Evolutionary conservation across 441 rosid genomes (phyloP), one percentile per base, ranked within the genome.

Genomic region (Adansonia rubrostipa): DNA sequence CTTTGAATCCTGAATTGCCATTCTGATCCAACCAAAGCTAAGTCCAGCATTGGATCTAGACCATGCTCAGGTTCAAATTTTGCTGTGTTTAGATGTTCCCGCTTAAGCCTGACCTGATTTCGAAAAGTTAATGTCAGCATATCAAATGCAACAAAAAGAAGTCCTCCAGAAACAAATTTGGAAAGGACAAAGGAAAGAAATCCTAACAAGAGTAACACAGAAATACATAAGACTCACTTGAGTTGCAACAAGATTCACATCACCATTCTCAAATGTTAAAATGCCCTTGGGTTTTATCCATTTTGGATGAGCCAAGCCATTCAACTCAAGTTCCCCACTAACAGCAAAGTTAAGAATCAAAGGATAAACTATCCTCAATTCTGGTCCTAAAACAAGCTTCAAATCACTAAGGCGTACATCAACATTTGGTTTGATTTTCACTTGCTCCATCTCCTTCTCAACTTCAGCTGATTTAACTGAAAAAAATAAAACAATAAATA

Each of bases 1-100:
- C 98, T 92, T 87, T 93, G 98, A 85, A 96, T 93, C 88, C 98
- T 86, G 82, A 94, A 94, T 84, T 91, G 97, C 98, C 98, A 94
- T 85, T 96, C 98, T 64, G 97, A 96, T 72, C 98, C 98, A 76
- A 94, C 99, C 93, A 96, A 87, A 79, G 93, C 98, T 81, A 96
- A 87, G 91, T 96, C 98, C 72, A 94, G 83, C 87, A 89, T 87
- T 61, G 99, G 99, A 85, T 96, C 98, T 63, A 91, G 83, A 74
- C 98, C 98, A 79, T 89, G 79, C 81, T 96, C 98, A 14, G 98
- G 98, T 88, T 96, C 99, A 83, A 96, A 92, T 89, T 93, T 96
- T 42, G 98, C 98, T 65, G 92, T 72, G 75, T 94, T 96, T 68
- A 93, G 90, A 86, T 96, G 98, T 85, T 96, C 99, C 80, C 97